Conservation (phyloP, 176 grass and related monocot genomes). For the Zea luxurians region DNA sequence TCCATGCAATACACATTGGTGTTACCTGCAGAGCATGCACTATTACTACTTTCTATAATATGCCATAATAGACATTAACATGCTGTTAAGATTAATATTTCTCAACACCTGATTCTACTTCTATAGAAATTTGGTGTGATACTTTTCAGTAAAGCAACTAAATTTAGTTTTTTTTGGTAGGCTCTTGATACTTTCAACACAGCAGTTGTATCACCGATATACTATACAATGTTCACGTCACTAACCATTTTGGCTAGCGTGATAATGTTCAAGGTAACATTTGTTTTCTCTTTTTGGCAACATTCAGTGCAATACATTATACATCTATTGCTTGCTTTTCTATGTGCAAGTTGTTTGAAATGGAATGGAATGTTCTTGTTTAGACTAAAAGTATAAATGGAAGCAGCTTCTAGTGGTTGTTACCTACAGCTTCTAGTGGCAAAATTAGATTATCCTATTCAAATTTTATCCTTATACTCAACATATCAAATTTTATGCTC, state of each 20-base stretch:
- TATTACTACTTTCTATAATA: background rate
- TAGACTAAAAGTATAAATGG: background rate
- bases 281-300: constrained; percentile 4
- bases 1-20: background rate
- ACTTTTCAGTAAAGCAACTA: constrained; percentile 1
- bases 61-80: background rate
- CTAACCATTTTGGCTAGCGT: constrained; percentile 94
- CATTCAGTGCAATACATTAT: background rate
- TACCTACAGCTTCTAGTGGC: background rate
- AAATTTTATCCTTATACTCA: background rate
- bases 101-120: background rate
- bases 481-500: background rate
- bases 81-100: constrained; percentile 17
- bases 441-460: background rate
- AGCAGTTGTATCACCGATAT: constrained; percentile 88
- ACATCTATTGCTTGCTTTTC: background rate
- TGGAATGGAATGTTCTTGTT: constrained; percentile 16
- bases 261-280: constrained; percentile 95
- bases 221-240: constrained; percentile 95
- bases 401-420: background rate
- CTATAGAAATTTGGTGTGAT: background rate
- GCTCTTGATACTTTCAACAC: constrained; percentile 98
- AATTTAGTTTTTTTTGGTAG: constrained; percentile 58
- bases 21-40: background rate
- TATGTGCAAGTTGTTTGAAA: constrained; percentile 18